A percentile compares a stretch with the other conserved stretches of the same genome.
Evolutionary conservation across 2,329 filamentous ascomycete species (phyloP).

Genomic region (Thermomyces lanuginosus): DNA sequence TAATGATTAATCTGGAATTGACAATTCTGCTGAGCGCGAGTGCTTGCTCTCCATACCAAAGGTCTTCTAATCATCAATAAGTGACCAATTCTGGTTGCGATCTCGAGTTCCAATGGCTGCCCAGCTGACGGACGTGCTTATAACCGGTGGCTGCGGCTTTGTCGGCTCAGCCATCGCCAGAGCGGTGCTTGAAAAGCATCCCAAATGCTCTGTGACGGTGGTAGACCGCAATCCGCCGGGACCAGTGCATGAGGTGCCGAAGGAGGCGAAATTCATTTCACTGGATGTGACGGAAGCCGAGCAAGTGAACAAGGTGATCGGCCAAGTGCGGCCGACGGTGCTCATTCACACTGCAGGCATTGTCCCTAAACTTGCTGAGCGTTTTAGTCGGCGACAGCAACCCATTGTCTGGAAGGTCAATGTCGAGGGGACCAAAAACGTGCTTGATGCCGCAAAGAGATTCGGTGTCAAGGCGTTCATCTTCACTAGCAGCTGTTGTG

Average conservation of each 20-base stretch:
- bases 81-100: not conserved
- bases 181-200: constrained; percentile 21
- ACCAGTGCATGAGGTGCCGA: constrained; percentile 13
- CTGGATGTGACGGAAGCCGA: constrained; percentile 19
- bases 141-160: constrained; percentile 26
- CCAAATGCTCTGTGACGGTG: constrained; percentile 20
- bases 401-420: constrained; percentile 35
- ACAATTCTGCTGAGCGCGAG: too few species aligned
- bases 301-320: constrained; percentile 20
- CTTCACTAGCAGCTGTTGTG: constrained; percentile 41
- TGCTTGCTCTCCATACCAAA: too few species aligned
- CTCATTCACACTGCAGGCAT: constrained; percentile 40
- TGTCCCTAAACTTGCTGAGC: constrained; percentile 24
- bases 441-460: constrained; percentile 31
- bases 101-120: constrained; percentile 1
- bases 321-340: constrained; percentile 28
- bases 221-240: constrained; percentile 20
- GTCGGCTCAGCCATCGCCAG: constrained; percentile 24
- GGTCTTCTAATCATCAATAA: too few species aligned
- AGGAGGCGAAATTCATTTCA: constrained; percentile 12
- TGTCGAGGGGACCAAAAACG: constrained; percentile 38
- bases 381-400: constrained; percentile 20
- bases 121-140: constrained; percentile 15
- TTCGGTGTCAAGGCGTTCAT: constrained; percentile 35
- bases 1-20: too few species aligned